These are phyloP conservation scores for Dicorynia guianensis DNA, from an alignment of 306 rosid genomes.

Conservation along the genomic window DNA sequence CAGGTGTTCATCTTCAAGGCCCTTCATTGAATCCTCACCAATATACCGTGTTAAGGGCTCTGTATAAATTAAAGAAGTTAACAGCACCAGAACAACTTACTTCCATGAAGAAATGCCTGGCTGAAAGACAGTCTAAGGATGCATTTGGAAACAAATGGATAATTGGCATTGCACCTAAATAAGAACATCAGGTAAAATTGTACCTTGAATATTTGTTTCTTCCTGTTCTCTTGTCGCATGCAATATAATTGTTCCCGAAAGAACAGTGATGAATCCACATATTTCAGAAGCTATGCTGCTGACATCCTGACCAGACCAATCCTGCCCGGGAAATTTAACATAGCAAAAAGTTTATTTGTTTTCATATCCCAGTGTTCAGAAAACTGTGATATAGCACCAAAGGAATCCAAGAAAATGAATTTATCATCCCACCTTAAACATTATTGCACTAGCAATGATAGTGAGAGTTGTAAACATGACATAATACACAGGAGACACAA, in stretches of 20 bases:
- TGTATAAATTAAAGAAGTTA: slow-evolving; percentile 43
- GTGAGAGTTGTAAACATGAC: slow-evolving; percentile 83
- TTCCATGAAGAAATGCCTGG: slow-evolving; percentile 9
- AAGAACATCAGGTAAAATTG: slow-evolving; percentile 32
- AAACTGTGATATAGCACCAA: not conserved
- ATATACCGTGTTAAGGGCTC: slow-evolving; percentile 71
- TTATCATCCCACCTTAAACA: slow-evolving; percentile 70
- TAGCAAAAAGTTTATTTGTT: slow-evolving; percentile 30
- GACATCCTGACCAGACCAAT: slow-evolving; percentile 87
- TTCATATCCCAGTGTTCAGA: not conserved
- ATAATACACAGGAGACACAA: slow-evolving; percentile 86
- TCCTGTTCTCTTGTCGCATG: slow-evolving; percentile 84
- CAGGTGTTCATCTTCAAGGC: slow-evolving; percentile 74
- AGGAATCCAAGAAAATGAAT: slow-evolving; percentile 28
- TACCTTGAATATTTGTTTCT: slow-evolving; percentile 73
- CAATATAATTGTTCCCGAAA: slow-evolving; percentile 88
- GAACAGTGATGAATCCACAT: slow-evolving; percentile 92
- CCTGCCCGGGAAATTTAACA: slow-evolving; percentile 57
- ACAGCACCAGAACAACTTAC: slow-evolving; percentile 14
- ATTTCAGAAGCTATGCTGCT: slow-evolving; percentile 88
- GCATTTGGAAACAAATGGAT: slow-evolving; percentile 30
- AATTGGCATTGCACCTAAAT: slow-evolving; percentile 7
- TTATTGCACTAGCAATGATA: slow-evolving; percentile 76
- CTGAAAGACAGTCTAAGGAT: slow-evolving; percentile 18
- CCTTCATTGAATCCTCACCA: slow-evolving; percentile 66